Evolutionary conservation across 1,284 basidiomycete genomes (phyloP).

Genomic region (Ustilago bromivora): DNA sequence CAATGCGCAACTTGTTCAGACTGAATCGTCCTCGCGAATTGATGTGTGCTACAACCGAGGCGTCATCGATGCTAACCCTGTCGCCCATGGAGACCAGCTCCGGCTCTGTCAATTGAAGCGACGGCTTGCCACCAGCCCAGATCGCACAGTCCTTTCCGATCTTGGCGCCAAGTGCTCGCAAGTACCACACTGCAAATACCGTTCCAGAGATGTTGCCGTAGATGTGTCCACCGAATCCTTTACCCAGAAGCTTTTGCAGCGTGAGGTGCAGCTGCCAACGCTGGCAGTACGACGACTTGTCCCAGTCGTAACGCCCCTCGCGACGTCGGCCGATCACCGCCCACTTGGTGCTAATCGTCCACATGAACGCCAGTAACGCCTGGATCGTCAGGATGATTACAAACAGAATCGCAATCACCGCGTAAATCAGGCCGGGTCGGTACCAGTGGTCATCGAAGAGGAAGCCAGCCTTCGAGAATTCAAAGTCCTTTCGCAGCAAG

Average conservation of each 20-base stretch:
- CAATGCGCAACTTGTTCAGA: slow-evolving; percentile 67
- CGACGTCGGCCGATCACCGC: slow-evolving; percentile 66
- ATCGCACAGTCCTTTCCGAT: slow-evolving; percentile 67
- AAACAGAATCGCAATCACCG: slow-evolving; percentile 63
- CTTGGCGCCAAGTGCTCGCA: slow-evolving; percentile 65
- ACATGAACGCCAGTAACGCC: slow-evolving; percentile 61
- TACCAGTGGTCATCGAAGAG: slow-evolving; percentile 69
- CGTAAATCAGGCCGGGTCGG: slow-evolving; percentile 66
- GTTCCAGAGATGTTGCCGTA: slow-evolving; percentile 65
- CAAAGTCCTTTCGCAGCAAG: slow-evolving; percentile 55
- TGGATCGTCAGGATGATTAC: slow-evolving; percentile 63
- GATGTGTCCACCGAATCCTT: slow-evolving; percentile 67
- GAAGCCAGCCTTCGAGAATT: slow-evolving; percentile 37
- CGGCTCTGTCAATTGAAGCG: slow-evolving; percentile 68
- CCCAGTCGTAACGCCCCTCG: slow-evolving; percentile 70
- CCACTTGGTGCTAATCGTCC: slow-evolving; percentile 68
- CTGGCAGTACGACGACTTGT: slow-evolving; percentile 69
- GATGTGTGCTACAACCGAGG: slow-evolving; percentile 69
- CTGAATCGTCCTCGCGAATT: slow-evolving; percentile 69
- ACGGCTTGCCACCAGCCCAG: slow-evolving; percentile 69
- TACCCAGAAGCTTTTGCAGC: slow-evolving; percentile 62
- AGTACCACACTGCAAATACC: slow-evolving; percentile 65
- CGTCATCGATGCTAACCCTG: slow-evolving; percentile 66
- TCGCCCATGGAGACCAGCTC: slow-evolving; percentile 69
- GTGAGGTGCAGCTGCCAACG: slow-evolving; percentile 69